Conservation (phyloP, 441 rosid species). For the Pelargonium fulgidum region DNA sequence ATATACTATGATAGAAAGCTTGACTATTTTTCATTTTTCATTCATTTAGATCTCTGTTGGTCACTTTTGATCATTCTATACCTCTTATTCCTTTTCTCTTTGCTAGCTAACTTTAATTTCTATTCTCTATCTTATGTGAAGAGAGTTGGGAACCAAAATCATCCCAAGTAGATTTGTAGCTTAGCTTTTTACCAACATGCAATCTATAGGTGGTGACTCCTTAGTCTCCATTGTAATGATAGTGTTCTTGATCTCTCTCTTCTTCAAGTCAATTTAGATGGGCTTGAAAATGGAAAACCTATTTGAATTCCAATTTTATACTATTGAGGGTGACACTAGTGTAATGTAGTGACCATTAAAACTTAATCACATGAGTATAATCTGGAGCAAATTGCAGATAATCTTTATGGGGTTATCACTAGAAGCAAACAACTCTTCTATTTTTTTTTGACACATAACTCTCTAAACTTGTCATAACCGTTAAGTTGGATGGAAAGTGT, state of each 20-base stretch:
- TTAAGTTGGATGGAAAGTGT: no score
- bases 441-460: no score
- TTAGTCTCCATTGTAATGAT: constrained; percentile 36
- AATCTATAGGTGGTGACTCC: constrained; percentile 31
- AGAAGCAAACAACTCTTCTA: no score
- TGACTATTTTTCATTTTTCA: neutral
- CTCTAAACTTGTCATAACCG: no score
- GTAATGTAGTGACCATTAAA: constrained; percentile 27
- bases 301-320: constrained; percentile 20
- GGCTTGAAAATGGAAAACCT: constrained; percentile 34
- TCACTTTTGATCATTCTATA: constrained; percentile 11
- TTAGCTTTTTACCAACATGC: constrained; percentile 43
- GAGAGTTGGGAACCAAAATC: constrained; percentile 37
- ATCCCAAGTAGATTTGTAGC: constrained; percentile 37
- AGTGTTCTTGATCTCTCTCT: constrained; percentile 22
- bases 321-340: constrained; percentile 21
- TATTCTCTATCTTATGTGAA: constrained; percentile 6
- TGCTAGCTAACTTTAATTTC: neutral
- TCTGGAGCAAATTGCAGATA: no score
- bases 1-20: no score
- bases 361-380: neutral
- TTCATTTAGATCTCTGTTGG: constrained; percentile 7
- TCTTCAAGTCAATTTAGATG: constrained; percentile 40
- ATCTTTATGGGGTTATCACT: no score
- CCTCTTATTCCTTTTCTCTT: neutral